Base-by-base conservation (phyloP, 2,329 filamentous ascomycete species). In the Clarireedia homoeocarpa region DNA sequence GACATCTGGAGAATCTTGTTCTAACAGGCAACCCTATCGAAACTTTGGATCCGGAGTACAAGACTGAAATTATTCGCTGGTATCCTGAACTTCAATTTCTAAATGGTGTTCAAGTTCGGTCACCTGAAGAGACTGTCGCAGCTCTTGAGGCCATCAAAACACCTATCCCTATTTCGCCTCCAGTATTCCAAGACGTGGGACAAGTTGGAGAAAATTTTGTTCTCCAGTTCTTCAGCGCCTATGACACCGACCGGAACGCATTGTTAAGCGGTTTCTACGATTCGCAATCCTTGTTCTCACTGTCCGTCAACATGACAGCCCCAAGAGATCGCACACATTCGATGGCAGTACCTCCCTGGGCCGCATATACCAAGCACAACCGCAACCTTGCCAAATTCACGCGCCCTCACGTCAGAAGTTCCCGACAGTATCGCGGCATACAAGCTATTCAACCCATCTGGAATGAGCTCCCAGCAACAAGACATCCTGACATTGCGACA, bases 31-130 rank as follows among this genome's bases (percentile, higher is more conserved):
- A 95, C 63, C 89, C 90, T 0, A 81, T 95, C 58, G 82, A 84
- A 62, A 69, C 73, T 1, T 72, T 77, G 54, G 72, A 78, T 24
- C 79, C 84, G 7, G 77, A 79, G 56, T 88, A 87, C 68, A 78
- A 80, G 58, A 88, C 86, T 69, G 86, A 89, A 49, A 74, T 96
- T 56, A 75, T 89, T 30, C 82, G 83, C 42, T 95, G 90, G 86
- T 97, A 89, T 67, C 91, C 90, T 0, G 86, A 83, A 58, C 79
- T 97, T 15, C 83, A 85, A 65, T 81, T 85, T 58, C 75, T 97
- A 62, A 95, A 95, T 70, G 83, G 84, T 54, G 75, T 82, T 5
- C 81, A 86, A 66, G 82, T 96, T 17, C 83, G 90, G 58, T 88
- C 86, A 1, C 78, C 84, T 0, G 83, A 89, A 65, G 82, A 91